Evolutionary conservation across 306 rosid genomes (phyloP), one percentile per base, ranked within the genome.

Genomic region (Quercus agrifolia): DNA sequence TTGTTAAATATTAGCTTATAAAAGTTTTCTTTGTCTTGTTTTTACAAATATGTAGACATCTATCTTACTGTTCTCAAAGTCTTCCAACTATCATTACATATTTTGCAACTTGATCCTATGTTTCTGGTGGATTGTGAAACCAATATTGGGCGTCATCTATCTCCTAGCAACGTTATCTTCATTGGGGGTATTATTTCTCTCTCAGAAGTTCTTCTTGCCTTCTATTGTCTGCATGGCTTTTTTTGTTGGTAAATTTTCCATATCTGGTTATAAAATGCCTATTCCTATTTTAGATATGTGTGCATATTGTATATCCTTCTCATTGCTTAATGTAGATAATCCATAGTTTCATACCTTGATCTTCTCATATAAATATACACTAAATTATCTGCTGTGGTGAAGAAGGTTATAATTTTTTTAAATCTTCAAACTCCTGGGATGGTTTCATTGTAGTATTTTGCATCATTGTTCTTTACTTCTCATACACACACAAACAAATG

Each of bases 71-170:
- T 89, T 87, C 83, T 83, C 94, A 77, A 87, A 57, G 66, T 84
- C 85, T 81, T 80, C 80, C 83, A 74, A 85, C 57, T 80, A 70
- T 71, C 86, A 80, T 69, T 59, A 75, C 82, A 44, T 89, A 71
- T 71, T 89, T 82, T 73, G 84, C 84, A 86, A 82, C 78, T 61
- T 46, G 59, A 75, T 85, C 71, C 55, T 91, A 69, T 88, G 95
- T 81, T 86, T 87, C 79, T 95, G 97, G 97, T 95, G 99, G 99
- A 88, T 92, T 73, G 66, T 85, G 54, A 92, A 90, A 82, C 77
- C 93, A 55, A 28, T 90, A 41, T 77, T 89, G 75, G 88, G 84
- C 44, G 71, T 81, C 73, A 72, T 89, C 72, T 85, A 85, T 89
- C 74, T 91, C 80, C 68, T 84, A 55, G 82, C 85, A 8, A 81